These are phyloP conservation scores for Botrytis fragariae DNA, from an alignment of 2,329 filamentous ascomycete species.

Conservation along the genomic window DNA sequence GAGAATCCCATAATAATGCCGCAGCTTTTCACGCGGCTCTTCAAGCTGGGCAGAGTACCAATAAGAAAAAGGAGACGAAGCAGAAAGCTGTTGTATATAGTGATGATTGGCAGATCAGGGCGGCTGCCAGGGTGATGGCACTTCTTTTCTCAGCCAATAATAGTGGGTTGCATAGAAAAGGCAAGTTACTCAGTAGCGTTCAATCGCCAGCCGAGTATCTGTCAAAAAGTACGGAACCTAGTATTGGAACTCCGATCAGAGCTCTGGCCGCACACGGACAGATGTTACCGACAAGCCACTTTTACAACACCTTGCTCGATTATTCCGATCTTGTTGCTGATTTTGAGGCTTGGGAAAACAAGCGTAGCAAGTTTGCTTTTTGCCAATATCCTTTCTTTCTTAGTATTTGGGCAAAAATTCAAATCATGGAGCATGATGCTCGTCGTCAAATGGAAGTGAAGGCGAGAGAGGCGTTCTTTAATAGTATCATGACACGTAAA, in stretches of 20 bases:
- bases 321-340: conserved; percentile 82
- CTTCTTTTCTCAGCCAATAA: conserved; percentile 82
- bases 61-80: conserved; percentile 58
- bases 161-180: conserved; percentile 42
- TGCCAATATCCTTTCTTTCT: conserved; percentile 91
- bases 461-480: conserved; percentile 86
- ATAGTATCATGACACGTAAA: conserved; percentile 75
- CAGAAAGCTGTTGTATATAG: conserved; percentile 62
- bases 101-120: conserved; percentile 88
- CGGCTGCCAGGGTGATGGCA: conserved; percentile 75
- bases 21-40: conserved; percentile 62
- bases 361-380: conserved; percentile 73
- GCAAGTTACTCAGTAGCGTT: conserved; percentile 37
- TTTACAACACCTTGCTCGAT: conserved; percentile 85
- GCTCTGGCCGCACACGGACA: conserved; percentile 55
- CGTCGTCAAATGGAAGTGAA: conserved; percentile 85
- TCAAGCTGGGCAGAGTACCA: conserved; percentile 69
- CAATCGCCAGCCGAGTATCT: conserved; percentile 30
- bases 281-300: conserved; percentile 75
- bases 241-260: conserved; percentile 15
- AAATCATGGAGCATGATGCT: conserved; percentile 84
- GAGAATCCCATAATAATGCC: conserved; percentile 49
- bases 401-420: conserved; percentile 89
- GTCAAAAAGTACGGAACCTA: conserved; percentile 9
- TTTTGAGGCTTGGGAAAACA: conserved; percentile 84